Percentiles rank a stretch among this genome's conserved stretches.
Conservation (phyloP, 2,329 filamentous ascomycete species). For the Xylariaceae sp. region DNA sequence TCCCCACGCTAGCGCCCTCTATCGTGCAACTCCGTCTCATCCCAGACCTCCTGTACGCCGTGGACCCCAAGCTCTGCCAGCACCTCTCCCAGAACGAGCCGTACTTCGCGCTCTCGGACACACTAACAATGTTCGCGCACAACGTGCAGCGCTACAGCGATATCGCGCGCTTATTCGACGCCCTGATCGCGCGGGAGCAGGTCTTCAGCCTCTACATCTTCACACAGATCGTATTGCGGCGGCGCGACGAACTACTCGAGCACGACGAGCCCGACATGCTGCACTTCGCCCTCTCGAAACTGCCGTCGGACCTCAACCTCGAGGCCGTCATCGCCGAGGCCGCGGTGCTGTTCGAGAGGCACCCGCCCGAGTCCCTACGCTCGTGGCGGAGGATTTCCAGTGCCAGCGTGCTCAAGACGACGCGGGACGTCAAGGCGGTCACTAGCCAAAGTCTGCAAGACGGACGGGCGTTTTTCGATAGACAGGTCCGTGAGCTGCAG, state of each 20-base stretch:
- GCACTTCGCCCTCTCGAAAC: conserved; percentile 83
- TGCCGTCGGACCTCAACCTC: conserved; percentile 81
- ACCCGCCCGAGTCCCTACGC: conserved; percentile 76
- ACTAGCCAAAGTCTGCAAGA: conserved; percentile 66
- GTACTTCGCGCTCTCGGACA: conserved; percentile 92
- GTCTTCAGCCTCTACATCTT: conserved; percentile 91
- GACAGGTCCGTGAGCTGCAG: conserved; percentile 75
- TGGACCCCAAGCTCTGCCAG: conserved; percentile 72
- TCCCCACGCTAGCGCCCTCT: conserved; percentile 82
- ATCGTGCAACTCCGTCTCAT: conserved; percentile 86
- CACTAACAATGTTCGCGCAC: conserved; percentile 94
- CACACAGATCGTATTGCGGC: conserved; percentile 82
- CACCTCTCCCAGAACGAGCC: conserved; percentile 83
- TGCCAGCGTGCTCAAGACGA: conserved; percentile 86
- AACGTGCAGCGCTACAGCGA: conserved; percentile 90
- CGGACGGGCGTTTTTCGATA: conserved; percentile 71
- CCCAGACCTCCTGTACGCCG: conserved; percentile 76
- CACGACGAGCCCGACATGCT: conserved; percentile 91
- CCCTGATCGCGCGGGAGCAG: conserved; percentile 85
- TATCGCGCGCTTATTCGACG: conserved; percentile 91
- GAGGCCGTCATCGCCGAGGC: conserved; percentile 77
- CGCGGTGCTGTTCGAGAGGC: conserved; percentile 63
- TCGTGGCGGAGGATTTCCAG: conserved; percentile 76
- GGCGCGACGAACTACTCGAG: conserved; percentile 81
- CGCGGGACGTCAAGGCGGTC: conserved; percentile 59